Conservation (phyloP, 495 filamentous ascomycete species). For the Tuber microsphaerosporum region DNA sequence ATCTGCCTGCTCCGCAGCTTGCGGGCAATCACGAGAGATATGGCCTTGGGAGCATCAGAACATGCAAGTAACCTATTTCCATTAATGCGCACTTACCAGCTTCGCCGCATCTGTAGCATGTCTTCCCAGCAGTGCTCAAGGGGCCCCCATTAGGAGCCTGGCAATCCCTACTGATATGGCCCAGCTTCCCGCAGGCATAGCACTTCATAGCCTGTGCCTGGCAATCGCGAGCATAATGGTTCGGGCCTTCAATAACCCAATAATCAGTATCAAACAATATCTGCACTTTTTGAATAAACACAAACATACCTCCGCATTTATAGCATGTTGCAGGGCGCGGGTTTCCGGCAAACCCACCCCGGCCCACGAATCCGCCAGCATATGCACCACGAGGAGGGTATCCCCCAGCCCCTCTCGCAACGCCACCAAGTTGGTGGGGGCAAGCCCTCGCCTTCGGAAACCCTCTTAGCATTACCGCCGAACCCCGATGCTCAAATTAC, state of each 20-base stretch:
- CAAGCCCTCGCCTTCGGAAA: conserved; percentile 63
- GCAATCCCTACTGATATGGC: conserved; percentile 96
- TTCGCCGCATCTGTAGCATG: conserved; percentile 95
- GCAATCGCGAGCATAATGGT: conserved; percentile 97
- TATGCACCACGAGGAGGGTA: conserved; percentile 61
- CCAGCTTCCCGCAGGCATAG: conserved; percentile 97
- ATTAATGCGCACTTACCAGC: conserved; percentile 46
- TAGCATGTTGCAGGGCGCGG: conserved; percentile 91
- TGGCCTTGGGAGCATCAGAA: conserved; percentile 51
- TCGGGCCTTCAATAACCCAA: conserved; percentile 53
- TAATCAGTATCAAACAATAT: not conserved
- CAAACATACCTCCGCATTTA: conserved; percentile 71
- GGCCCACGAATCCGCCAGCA: conserved; percentile 55
- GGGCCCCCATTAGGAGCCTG: conserved; percentile 94
- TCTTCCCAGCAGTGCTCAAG: conserved; percentile 91
- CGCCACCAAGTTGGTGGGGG: conserved; percentile 52
- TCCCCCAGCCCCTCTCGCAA: conserved; percentile 56
- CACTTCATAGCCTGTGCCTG: conserved; percentile 99
- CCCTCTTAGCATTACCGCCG: conserved; percentile 5
- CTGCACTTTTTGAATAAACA: not conserved
- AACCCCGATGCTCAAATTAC: conserved; percentile 14
- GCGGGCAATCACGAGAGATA: conserved; percentile 88
- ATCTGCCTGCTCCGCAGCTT: conserved; percentile 50
- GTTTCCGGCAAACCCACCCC: conserved; percentile 60
- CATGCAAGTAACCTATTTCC: not conserved